Evolutionary conservation across 179 eudicot genomes (phyloP).

Genomic region (Actinidia arguta): DNA sequence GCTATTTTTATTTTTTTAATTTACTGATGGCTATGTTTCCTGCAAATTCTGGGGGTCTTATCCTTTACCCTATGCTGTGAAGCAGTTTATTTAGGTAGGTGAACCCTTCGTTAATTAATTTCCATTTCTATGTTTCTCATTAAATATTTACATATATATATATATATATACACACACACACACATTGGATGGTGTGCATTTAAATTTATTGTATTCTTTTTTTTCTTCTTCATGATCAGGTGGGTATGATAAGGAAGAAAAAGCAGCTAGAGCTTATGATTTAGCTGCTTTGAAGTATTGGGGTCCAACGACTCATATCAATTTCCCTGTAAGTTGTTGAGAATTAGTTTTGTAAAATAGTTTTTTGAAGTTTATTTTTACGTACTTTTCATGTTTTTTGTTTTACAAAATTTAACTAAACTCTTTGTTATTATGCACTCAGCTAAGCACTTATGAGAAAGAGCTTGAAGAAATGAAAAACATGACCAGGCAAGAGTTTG

Average conservation of each 20-base stretch:
- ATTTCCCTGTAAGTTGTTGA: slow-evolving; percentile 19
- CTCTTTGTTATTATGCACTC: not conserved
- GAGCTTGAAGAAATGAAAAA: slow-evolving; percentile 81
- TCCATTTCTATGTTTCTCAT: not conserved
- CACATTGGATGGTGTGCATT: slow-evolving; percentile 7
- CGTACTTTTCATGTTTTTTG: not conserved
- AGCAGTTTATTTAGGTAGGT: slow-evolving; percentile 77
- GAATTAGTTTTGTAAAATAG: too few relatives aligned
- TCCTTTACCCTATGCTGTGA: not conserved
- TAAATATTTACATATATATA: not conserved
- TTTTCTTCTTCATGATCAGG: slow-evolving; percentile 17
- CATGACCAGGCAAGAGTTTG: slow-evolving; percentile 83
- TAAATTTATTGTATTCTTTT: not conserved
- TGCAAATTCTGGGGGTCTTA: slow-evolving; percentile 17
- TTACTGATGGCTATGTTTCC: not conserved
- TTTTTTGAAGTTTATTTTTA: not conserved
- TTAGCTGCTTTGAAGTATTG: slow-evolving; percentile 23
- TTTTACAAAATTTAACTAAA: not conserved
- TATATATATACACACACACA: not conserved
- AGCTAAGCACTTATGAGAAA: slow-evolving; percentile 68
- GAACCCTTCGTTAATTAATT: not conserved
- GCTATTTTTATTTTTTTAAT: not conserved
- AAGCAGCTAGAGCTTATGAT: slow-evolving; percentile 23
- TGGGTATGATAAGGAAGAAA: slow-evolving; percentile 32
- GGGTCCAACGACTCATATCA: slow-evolving; percentile 18